These are phyloP conservation scores for Erodium moschatum DNA, from an alignment of 441 rosid species.

Conservation along the genomic window DNA sequence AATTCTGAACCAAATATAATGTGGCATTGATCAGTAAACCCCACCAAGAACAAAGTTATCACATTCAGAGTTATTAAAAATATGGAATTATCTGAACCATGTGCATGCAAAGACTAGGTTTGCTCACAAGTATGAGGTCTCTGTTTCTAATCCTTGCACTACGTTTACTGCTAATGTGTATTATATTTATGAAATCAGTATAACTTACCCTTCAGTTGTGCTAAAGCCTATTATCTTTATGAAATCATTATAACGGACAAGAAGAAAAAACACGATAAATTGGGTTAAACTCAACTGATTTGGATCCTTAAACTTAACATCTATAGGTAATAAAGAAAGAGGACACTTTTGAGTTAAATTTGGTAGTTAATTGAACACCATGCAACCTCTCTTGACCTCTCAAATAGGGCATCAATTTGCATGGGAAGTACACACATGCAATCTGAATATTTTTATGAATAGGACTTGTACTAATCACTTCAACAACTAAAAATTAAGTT, in stretches of 20 bases:
- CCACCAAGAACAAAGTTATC: too few relatives aligned
- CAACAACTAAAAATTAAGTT: not conserved
- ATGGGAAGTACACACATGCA: slow-evolving; percentile 2
- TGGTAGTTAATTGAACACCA: not conserved
- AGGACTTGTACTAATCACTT: not conserved
- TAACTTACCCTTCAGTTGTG: too few relatives aligned
- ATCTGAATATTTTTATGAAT: not conserved
- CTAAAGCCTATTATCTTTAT: too few relatives aligned
- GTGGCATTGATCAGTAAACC: too few relatives aligned
- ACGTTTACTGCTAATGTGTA: not conserved
- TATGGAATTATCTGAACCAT: too few relatives aligned
- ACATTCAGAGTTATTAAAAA: too few relatives aligned
- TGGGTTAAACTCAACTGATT: not conserved
- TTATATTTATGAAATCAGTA: too few relatives aligned
- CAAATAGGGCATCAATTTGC: not conserved
- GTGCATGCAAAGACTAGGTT: not conserved
- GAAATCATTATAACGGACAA: too few relatives aligned
- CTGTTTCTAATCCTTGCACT: not conserved
- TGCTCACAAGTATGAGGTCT: not conserved
- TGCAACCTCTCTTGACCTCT: not conserved
- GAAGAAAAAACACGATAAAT: too few relatives aligned
- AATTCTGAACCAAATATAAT: too few relatives aligned
- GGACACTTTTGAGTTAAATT: not conserved
- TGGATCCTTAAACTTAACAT: not conserved
- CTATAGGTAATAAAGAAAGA: not conserved